phyloP scores from a whole-genome alignment of 495 filamentous ascomycete species.

The Entonaema liquescens region DNA sequence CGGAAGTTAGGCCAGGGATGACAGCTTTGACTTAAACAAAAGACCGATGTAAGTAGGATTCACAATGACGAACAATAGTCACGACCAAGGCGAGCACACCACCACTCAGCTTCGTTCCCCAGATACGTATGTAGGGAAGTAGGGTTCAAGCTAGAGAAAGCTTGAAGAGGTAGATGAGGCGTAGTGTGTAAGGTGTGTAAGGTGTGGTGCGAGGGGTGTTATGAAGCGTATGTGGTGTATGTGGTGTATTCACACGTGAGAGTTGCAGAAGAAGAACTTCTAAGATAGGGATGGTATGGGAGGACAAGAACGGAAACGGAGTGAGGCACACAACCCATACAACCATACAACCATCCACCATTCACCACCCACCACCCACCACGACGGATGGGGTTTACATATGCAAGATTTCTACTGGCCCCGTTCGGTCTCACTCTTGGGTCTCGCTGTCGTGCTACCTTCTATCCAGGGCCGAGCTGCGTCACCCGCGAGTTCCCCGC shows the following conservation, averaged over 20 bases:
- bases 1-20: slow-evolving; percentile 7
- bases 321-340: slow-evolving; percentile 22
- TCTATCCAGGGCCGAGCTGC: slow-evolving; percentile 36
- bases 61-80: slow-evolving; percentile 33
- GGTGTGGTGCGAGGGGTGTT: neutral
- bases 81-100: slow-evolving; percentile 39
- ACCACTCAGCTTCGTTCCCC: slow-evolving; percentile 16
- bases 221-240: slow-evolving; percentile 2
- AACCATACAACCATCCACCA: too few relatives aligned
- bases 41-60: slow-evolving; percentile 27
- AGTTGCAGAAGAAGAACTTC: slow-evolving; percentile 27
- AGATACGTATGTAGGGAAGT: slow-evolving; percentile 5
- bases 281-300: slow-evolving; percentile 36
- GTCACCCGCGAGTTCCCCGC: slow-evolving; percentile 26
- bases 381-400: slow-evolving; percentile 37
- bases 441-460: slow-evolving; percentile 34
- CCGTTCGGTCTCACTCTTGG: slow-evolving; percentile 7
- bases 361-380: slow-evolving; percentile 20
- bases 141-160: slow-evolving; percentile 38
- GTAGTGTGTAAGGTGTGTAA: neutral
- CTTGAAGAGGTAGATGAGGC: slow-evolving; percentile 7
- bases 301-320: slow-evolving; percentile 30
- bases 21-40: slow-evolving; percentile 26
- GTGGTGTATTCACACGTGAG: slow-evolving; percentile 41
- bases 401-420: slow-evolving; percentile 36